Percentiles rank a stretch among this genome's conserved stretches.
Conservation (phyloP, 192 early-diverging fungal species). For the Mortierella claussenii region DNA sequence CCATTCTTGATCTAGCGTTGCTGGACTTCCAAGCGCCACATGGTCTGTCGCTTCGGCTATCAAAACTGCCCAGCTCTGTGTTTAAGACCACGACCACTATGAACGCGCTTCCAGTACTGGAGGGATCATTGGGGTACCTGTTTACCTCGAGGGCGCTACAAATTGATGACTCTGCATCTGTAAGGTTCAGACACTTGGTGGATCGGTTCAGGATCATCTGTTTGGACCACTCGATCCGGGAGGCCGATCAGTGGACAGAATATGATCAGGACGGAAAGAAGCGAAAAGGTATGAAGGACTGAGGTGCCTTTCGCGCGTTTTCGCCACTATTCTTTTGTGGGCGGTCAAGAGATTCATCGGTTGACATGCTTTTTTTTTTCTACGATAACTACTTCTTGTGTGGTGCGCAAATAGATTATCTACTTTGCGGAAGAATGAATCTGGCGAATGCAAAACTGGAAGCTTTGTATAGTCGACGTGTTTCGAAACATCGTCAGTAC, state of each 20-base stretch:
- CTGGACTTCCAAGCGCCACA: constrained; percentile 86
- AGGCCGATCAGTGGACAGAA: constrained; percentile 48
- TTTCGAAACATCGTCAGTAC: constrained; percentile 65
- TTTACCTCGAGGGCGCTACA: constrained; percentile 79
- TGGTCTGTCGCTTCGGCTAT: constrained; percentile 76
- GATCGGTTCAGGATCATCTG: constrained; percentile 62
- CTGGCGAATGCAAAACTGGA: constrained; percentile 75
- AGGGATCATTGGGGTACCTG: constrained; percentile 81
- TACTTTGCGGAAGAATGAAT: constrained; percentile 80
- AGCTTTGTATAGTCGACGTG: constrained; percentile 65
- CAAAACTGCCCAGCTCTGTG: constrained; percentile 78
- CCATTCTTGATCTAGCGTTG: constrained; percentile 57
- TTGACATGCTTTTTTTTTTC: not conserved
- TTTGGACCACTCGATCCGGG: constrained; percentile 45
- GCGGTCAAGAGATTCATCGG: not conserved
- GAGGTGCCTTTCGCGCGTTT: too few species aligned
- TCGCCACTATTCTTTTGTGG: not conserved
- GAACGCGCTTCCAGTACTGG: constrained; percentile 64
- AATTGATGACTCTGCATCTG: constrained; percentile 62
- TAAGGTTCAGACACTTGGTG: constrained; percentile 61
- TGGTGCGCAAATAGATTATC: constrained; percentile 54
- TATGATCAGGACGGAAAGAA: constrained; percentile 36
- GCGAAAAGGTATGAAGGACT: constrained; percentile 28
- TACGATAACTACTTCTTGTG: not conserved
- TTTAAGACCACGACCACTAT: constrained; percentile 83